Base-by-base conservation (phyloP, 148 eudicot species). In the Rhododendron simsii region DNA sequence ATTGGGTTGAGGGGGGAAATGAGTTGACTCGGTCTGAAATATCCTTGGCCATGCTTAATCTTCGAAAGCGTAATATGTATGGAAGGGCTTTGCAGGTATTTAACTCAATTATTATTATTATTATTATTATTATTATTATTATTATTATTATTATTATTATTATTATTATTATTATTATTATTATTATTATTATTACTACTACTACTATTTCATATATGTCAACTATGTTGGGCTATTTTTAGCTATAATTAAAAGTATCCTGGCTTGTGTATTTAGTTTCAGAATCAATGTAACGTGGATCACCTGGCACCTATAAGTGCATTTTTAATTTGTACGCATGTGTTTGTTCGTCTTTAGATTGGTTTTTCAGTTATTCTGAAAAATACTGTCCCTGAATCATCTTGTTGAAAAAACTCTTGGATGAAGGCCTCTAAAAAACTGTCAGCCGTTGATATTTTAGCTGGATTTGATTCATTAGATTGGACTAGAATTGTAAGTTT, bases 61-160 rank as follows among this genome's bases (percentile, higher is more conserved):
- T 96, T 50, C 92, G 94, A 39, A 91, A 80, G 77, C 91, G 92
- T 74, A 86, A 86, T 85, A 84, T 93, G 90, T 93, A 74, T 83
- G 67, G 63, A 71, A 94, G 87, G 88, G 98, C 98, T 44, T 93
- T 96, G 89, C 98, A 94, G 98, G 98, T 94, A 48, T 84, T 83
- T 85, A 81, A 33, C 80, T 87, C 80, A 18, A 48, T 44, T 16
- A 1, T 69, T 28, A 10, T 28, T 28, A 47, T 47, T 30, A 30
- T n/a, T n/a, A n/a, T n/a, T n/a, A n/a, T n/a, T n/a, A n/a, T n/a
- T n/a, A n/a, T n/a, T n/a, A n/a, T n/a, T n/a, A n/a, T n/a, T n/a
- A n/a, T n/a, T n/a, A n/a, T n/a, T 28, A 9, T 28, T 28, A 47
- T 47, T n/a, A n/a, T n/a, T n/a, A n/a, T n/a, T n/a, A n/a, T n/a